Evolutionary conservation across 306 rosid species (phyloP).

Genomic region (Rubus idaeus): DNA sequence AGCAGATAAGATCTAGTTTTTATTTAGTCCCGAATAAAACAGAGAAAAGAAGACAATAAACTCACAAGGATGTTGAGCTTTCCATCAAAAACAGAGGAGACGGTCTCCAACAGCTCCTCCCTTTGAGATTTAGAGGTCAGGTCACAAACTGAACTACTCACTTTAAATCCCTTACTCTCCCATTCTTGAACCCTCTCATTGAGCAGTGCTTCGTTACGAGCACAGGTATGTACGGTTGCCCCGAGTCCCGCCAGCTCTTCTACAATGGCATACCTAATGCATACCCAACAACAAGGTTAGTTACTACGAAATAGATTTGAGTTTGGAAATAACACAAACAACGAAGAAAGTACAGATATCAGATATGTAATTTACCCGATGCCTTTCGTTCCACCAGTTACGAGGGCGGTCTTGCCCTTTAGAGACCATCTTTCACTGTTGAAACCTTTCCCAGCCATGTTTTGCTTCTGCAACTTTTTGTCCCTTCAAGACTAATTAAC

Average conservation of each 20-base stretch:
- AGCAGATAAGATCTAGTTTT: too few relatives aligned
- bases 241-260: constrained; percentile 53
- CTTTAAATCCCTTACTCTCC: constrained; percentile 41
- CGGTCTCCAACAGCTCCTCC: constrained; percentile 33
- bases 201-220: constrained; percentile 35
- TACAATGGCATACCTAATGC: constrained; percentile 40
- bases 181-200: constrained; percentile 36
- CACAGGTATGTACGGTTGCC: constrained; percentile 44
- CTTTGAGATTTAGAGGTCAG: constrained; percentile 29
- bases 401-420: constrained; percentile 50
- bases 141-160: constrained; percentile 49
- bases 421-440: constrained; percentile 47
- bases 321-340: background rate
- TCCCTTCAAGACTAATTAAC: background rate
- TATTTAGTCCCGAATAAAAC: too few relatives aligned
- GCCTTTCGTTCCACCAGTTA: constrained; percentile 55
- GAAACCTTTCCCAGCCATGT: constrained; percentile 13
- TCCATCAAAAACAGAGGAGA: constrained; percentile 39
- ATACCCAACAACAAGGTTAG: background rate
- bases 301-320: background rate
- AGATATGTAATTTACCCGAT: constrained; percentile 20
- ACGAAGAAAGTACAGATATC: background rate
- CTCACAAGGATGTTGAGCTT: constrained; percentile 52
- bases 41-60: background rate
- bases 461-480: constrained; percentile 17